Conservation (phyloP, 73 alveolate species). For the Diophrys appendiculata region DNA sequence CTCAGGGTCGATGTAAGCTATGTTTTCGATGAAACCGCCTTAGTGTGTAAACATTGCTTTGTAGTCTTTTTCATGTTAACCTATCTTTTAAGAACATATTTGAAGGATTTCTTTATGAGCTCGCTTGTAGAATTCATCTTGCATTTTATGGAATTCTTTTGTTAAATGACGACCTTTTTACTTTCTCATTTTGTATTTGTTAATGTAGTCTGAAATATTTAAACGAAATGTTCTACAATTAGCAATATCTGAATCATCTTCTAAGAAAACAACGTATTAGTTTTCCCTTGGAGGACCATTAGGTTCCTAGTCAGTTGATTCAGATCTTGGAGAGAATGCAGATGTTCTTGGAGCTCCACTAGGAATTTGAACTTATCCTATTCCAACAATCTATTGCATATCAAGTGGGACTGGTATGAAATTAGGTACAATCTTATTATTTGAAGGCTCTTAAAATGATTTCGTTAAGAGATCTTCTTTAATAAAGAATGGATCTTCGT, state of each 20-base stretch:
- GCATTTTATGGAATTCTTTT: neutral
- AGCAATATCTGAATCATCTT: neutral
- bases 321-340: neutral
- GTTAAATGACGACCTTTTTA: neutral
- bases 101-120: neutral
- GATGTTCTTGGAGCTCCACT: too few species aligned
- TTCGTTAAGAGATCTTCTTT: too few species aligned
- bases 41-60: neutral
- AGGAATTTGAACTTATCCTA: too few species aligned
- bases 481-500: too few species aligned
- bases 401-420: too few species aligned
- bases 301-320: neutral
- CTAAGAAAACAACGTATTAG: neutral
- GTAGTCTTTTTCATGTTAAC: neutral
- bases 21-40: too few species aligned
- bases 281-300: neutral
- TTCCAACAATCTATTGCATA: too few species aligned
- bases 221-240: neutral
- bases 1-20: too few species aligned
- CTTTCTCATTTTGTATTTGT: neutral
- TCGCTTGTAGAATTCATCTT: neutral
- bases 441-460: too few species aligned
- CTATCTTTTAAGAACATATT: neutral
- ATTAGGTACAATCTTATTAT: too few species aligned
- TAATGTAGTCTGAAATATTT: neutral